Evolutionary conservation across 306 rosid species (phyloP).

Genomic region (Gastrolobium bilobum): DNA sequence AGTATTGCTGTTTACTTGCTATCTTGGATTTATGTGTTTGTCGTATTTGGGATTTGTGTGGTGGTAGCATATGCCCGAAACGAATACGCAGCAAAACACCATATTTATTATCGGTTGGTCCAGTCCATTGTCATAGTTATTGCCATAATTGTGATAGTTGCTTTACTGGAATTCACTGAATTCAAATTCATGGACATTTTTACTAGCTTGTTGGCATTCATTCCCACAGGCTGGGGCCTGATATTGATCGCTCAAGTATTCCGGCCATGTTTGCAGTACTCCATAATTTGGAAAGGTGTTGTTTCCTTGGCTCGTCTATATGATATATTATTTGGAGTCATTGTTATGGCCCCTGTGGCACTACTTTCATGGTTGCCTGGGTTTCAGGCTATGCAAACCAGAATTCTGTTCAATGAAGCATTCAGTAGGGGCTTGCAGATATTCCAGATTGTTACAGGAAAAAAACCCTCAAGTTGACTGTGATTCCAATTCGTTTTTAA

Average conservation of each 20-base stretch:
- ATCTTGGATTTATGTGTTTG: constrained; percentile 82
- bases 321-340: constrained; percentile 78
- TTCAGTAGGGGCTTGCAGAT: constrained; percentile 86
- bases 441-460: constrained; percentile 79
- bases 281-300: constrained; percentile 68
- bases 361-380: constrained; percentile 90
- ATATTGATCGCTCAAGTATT: constrained; percentile 83
- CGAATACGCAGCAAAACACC: constrained; percentile 68
- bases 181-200: constrained; percentile 71
- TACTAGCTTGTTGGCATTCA: constrained; percentile 82
- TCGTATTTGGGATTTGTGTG: constrained; percentile 63
- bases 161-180: constrained; percentile 71
- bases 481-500: constrained; percentile 54
- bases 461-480: constrained; percentile 52
- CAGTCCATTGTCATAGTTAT: constrained; percentile 69
- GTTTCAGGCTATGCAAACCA: constrained; percentile 90
- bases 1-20: constrained; percentile 77
- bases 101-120: constrained; percentile 83
- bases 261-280: constrained; percentile 63
- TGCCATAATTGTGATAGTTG: constrained; percentile 62
- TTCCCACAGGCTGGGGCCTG: constrained; percentile 96
- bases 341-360: constrained; percentile 84
- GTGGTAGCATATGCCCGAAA: constrained; percentile 72
- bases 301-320: constrained; percentile 77
- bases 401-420: constrained; percentile 88